A percentile compares a stretch with the other conserved stretches of the same genome.
Evolutionary conservation across 805 yeast species (phyloP).

Genomic region (Barnettozyma sucrosica): DNA sequence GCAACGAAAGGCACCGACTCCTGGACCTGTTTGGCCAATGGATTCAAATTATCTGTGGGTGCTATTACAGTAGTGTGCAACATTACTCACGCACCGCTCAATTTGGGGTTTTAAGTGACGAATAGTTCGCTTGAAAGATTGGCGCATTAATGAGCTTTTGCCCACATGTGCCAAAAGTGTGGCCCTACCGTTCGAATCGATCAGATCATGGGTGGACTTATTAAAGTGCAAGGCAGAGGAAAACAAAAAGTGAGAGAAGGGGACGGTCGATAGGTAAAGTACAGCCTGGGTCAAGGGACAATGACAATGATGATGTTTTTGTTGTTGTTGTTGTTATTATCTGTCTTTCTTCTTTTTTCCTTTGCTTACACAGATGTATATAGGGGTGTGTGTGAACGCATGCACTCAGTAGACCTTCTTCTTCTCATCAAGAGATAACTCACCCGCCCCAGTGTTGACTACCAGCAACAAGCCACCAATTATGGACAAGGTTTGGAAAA

Average conservation of each 20-base stretch:
- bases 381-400: too few species aligned
- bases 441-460: slow-evolving; percentile 96
- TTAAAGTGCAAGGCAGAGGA: too few species aligned
- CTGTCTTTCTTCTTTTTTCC: too few species aligned
- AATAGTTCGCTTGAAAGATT: too few species aligned
- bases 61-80: neutral
- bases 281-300: neutral
- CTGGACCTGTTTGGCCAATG: neutral
- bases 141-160: neutral
- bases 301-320: neutral
- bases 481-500: slow-evolving; percentile 89
- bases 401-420: slow-evolving; percentile 71
- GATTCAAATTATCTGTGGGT: neutral
- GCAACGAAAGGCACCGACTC: neutral
- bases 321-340: too few species aligned
- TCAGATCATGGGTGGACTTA: too few species aligned
- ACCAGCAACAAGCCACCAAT: slow-evolving; percentile 90
- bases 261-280: neutral
- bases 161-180: neutral
- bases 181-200: neutral
- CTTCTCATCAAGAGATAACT: slow-evolving; percentile 88
- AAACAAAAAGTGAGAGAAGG: too few species aligned
- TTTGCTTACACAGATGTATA: too few species aligned
- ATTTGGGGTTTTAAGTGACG: neutral
- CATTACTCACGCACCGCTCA: neutral